Evolutionary conservation across 2,329 filamentous ascomycete genomes (phyloP).

Genomic region (Pseudophaeomoniella oleicola): DNA sequence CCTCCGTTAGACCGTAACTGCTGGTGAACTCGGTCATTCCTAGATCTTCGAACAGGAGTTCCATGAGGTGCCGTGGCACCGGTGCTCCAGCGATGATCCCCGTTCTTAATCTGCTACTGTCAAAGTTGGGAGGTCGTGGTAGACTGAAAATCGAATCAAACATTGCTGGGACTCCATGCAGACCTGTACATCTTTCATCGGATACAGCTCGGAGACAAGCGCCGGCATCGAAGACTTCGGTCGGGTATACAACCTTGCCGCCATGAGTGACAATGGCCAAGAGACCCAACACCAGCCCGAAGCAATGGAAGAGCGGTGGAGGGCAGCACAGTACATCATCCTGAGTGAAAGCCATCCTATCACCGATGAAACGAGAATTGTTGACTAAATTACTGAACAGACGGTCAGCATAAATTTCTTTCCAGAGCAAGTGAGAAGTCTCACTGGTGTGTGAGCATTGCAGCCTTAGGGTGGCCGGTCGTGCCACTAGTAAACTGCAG

Average conservation of each 20-base stretch:
- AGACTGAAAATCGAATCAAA: slow-evolving; percentile 50
- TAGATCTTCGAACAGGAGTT: slow-evolving; percentile 53
- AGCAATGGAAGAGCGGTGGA: slow-evolving; percentile 75
- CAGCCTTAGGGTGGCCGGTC: slow-evolving; percentile 57
- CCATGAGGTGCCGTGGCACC: slow-evolving; percentile 61
- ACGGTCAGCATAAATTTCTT: neutral
- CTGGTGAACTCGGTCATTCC: slow-evolving; percentile 63
- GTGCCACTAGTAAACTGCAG: slow-evolving; percentile 65
- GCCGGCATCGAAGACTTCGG: slow-evolving; percentile 55
- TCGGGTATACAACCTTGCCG: slow-evolving; percentile 60
- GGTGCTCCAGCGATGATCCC: slow-evolving; percentile 69
- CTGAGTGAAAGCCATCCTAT: slow-evolving; percentile 55
- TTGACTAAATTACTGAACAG: slow-evolving; percentile 34
- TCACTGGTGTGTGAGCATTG: slow-evolving; percentile 59
- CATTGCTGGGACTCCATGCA: slow-evolving; percentile 76
- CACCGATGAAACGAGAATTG: slow-evolving; percentile 56
- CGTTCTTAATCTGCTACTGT: slow-evolving; percentile 46
- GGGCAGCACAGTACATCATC: slow-evolving; percentile 64
- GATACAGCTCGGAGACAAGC: slow-evolving; percentile 53
- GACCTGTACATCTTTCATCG: slow-evolving; percentile 54
- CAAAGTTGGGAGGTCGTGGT: slow-evolving; percentile 31
- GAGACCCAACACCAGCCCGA: slow-evolving; percentile 64
- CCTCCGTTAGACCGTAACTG: slow-evolving; percentile 58
- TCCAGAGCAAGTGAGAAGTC: slow-evolving; percentile 8
- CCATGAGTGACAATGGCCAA: slow-evolving; percentile 61